Conservation (phyloP, 1,139 yeast species). For the Scheffersomyces illinoinensis region DNA sequence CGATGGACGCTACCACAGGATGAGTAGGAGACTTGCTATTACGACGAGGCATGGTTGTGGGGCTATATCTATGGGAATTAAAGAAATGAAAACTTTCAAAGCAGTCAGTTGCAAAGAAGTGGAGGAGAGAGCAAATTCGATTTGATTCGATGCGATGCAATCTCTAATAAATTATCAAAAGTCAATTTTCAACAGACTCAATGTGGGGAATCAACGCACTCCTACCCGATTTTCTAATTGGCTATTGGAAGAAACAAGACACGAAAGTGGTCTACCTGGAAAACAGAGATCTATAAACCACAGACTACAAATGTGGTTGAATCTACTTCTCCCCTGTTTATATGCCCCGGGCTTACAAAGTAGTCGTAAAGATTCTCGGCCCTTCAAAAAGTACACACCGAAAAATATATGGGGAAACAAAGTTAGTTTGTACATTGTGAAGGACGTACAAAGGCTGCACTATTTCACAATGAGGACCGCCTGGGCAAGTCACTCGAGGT, state of each 20-base stretch:
- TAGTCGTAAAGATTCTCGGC: neutral
- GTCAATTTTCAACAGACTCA: neutral
- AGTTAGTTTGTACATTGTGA: neutral
- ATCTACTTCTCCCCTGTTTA: neutral
- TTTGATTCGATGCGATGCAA: neutral
- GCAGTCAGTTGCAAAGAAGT: neutral
- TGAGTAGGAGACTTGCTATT: constrained; percentile 36
- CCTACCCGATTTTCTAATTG: neutral
- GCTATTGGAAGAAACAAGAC: neutral
- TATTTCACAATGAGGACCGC: neutral
- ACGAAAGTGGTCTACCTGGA: neutral
- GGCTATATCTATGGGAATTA: neutral
- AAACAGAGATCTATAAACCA: neutral
- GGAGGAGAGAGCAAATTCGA: neutral
- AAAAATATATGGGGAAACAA: neutral
- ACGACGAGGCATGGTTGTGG: constrained; percentile 38
- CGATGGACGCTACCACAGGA: constrained; percentile 72
- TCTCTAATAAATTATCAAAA: neutral
- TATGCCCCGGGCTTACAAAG: neutral
- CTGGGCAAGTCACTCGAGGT: neutral
- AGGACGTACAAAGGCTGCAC: too few species aligned
- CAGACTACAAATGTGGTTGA: neutral
- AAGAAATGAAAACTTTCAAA: neutral
- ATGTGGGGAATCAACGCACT: neutral
- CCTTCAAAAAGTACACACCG: neutral